phyloP scores from a whole-genome alignment of 441 rosid species.

The Populus tomentosa region DNA sequence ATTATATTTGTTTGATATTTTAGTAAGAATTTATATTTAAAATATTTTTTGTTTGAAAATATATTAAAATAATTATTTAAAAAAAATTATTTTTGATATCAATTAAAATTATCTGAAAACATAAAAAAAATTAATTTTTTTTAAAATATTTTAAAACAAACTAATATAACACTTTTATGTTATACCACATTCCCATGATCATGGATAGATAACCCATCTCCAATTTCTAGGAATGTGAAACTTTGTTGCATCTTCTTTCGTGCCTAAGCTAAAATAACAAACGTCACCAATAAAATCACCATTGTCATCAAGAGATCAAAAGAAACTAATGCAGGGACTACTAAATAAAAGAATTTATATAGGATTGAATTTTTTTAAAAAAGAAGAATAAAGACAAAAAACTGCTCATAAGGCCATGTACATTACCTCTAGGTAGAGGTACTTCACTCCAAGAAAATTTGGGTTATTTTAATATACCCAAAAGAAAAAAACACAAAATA shows the following conservation, averaged over 20 bases:
- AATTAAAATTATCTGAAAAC: no score
- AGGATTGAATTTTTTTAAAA: constrained; percentile 2
- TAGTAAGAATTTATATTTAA: no score
- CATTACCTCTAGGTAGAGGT: constrained; percentile 19
- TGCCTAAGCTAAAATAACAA: neutral
- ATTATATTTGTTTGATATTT: no score
- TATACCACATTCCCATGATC: no score
- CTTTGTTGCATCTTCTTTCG: no score
- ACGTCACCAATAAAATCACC: neutral
- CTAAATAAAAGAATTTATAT: constrained; percentile 55
- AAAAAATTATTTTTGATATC: no score
- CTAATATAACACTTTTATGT: no score
- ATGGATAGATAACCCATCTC: no score
- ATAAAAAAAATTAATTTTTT: no score
- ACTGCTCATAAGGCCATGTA: neutral
- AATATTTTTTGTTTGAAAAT: no score
- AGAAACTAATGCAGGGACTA: neutral
- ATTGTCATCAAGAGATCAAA: neutral
- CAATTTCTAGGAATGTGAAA: neutral
- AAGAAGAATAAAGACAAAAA: constrained; percentile 13
- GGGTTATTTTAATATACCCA: constrained; percentile 4
- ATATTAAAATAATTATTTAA: no score
- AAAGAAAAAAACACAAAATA: constrained; percentile 1
- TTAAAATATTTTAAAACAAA: no score
- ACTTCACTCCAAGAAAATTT: constrained; percentile 21